A percentile compares a stretch with the other conserved stretches of the same genome.
These are phyloP conservation scores for Colletotrichum chlorophyti DNA, from an alignment of 2,329 filamentous ascomycete genomes.

Conservation along the genomic window DNA sequence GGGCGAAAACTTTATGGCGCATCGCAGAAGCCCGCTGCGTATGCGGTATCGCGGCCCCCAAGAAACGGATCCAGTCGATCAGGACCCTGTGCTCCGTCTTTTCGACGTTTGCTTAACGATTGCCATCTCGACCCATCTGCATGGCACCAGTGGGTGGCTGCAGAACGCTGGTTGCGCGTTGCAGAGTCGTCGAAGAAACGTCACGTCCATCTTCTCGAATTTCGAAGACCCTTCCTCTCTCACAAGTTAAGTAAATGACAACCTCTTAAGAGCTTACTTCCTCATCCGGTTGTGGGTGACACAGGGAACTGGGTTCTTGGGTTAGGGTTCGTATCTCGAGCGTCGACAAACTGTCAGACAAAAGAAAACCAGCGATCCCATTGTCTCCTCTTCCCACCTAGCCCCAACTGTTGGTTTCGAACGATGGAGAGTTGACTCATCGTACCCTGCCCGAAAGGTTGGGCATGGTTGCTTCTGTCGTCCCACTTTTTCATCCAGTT, in stretches of 20 bases:
- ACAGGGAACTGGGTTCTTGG: slow-evolving; percentile 21
- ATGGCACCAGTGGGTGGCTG: slow-evolving; percentile 1
- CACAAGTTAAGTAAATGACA: neutral
- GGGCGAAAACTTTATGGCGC: slow-evolving; percentile 22
- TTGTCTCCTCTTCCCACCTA: neutral
- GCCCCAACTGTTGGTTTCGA: slow-evolving; percentile 2
- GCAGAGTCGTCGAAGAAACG: slow-evolving; percentile 14
- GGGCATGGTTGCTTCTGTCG: slow-evolving; percentile 29
- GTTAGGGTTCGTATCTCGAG: slow-evolving; percentile 9
- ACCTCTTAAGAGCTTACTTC: neutral
- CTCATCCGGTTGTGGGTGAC: neutral
- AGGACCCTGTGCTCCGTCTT: slow-evolving; percentile 20
- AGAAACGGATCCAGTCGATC: slow-evolving; percentile 9
- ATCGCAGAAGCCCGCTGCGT: slow-evolving; percentile 21
- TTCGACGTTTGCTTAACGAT: neutral
- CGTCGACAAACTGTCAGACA: neutral
- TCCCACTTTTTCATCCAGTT: slow-evolving; percentile 27
- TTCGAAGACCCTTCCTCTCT: neutral
- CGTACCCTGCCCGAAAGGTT: slow-evolving; percentile 28
- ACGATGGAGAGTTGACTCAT: slow-evolving; percentile 27
- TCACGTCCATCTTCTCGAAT: neutral
- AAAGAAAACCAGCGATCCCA: slow-evolving; percentile 15
- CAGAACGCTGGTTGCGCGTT: slow-evolving; percentile 16
- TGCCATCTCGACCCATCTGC: slow-evolving; percentile 13
- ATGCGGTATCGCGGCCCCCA: slow-evolving; percentile 22